Evolutionary conservation across 73 alveolate species (phyloP).

Genomic region (Loxodes magnus): DNA sequence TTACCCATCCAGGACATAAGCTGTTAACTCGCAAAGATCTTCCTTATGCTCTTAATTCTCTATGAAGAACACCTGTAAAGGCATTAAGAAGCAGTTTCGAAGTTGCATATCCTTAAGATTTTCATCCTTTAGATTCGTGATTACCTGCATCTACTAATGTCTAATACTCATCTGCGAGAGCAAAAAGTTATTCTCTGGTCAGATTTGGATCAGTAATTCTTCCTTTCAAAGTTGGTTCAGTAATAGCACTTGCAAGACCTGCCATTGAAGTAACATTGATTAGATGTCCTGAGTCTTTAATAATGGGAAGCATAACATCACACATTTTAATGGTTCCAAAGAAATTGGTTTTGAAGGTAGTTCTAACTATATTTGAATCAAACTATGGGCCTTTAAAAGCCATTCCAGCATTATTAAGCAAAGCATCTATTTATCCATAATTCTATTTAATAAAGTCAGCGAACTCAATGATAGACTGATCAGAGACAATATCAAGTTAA

Average conservation of each 20-base stretch:
- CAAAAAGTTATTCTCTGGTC: slow-evolving; percentile 12
- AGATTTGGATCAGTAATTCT: slow-evolving; percentile 4
- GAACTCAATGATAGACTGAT: slow-evolving; percentile 5
- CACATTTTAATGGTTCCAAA: slow-evolving; percentile 27
- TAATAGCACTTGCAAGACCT: slow-evolving; percentile 11
- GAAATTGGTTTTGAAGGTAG: slow-evolving; percentile 24
- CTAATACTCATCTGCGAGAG: slow-evolving; percentile 14
- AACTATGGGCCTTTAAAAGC: slow-evolving; percentile 14
- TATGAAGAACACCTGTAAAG: slow-evolving; percentile 18
- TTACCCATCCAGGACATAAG: slow-evolving; percentile 39
- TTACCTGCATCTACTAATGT: slow-evolving; percentile 11
- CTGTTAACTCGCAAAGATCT: slow-evolving; percentile 7
- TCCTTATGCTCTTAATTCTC: slow-evolving; percentile 1
- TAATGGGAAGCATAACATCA: slow-evolving; percentile 22
- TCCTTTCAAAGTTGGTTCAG: not conserved
- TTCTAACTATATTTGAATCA: slow-evolving; percentile 12
- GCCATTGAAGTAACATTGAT: slow-evolving; percentile 19
- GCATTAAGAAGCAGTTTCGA: slow-evolving; percentile 31
- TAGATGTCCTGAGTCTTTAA: slow-evolving; percentile 27
- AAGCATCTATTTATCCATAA: slow-evolving; percentile 26
- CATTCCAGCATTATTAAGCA: slow-evolving; percentile 39
- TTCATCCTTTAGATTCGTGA: slow-evolving; percentile 11
- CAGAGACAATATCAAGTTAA: slow-evolving; percentile 19
- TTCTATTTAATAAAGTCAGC: slow-evolving; percentile 12
- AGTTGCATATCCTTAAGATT: slow-evolving; percentile 18